Evolutionary conservation across 2,329 filamentous ascomycete genomes (phyloP).

Genomic region (Botrytis tulipae): DNA sequence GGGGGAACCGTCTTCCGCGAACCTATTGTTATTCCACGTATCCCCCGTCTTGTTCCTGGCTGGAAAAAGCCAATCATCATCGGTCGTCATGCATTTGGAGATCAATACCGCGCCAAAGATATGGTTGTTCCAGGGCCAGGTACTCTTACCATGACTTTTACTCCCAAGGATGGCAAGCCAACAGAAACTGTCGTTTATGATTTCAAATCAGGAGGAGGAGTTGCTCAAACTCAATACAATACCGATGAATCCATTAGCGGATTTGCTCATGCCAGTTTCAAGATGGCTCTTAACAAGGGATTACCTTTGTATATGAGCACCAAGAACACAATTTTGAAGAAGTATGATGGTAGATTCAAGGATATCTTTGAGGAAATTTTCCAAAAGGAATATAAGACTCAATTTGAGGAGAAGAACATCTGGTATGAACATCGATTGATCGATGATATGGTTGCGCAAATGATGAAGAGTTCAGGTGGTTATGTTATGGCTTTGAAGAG

Average conservation of each 20-base stretch:
- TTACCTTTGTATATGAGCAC: conserved; percentile 99
- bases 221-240: conserved; percentile 97
- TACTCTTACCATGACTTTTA: conserved; percentile 93
- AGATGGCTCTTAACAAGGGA: conserved; percentile 83
- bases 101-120: conserved; percentile 98
- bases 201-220: conserved; percentile 81
- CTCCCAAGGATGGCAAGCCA: conserved; percentile 76
- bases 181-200: conserved; percentile 87
- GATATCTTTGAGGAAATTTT: conserved; percentile 99
- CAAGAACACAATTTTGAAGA: conserved; percentile 99
- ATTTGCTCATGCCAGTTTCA: conserved; percentile 95
- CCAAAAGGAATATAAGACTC: conserved; percentile 78
- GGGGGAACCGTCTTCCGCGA: conserved; percentile 98
- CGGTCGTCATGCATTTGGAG: conserved; percentile 95
- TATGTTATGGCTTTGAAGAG: conserved; percentile 99
- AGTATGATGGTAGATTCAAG: conserved; percentile 98
- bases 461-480: conserved; percentile 97
- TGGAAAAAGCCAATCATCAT: conserved; percentile 99
- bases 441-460: conserved; percentile 99
- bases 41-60: conserved; percentile 89
- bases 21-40: conserved; percentile 91
- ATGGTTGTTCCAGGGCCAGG: conserved; percentile 77
- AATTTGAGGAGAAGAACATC: conserved; percentile 88
- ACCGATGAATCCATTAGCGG: conserved; percentile 92
- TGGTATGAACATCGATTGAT: conserved; percentile 99